Evolutionary conservation across 2,329 filamentous ascomycete species (phyloP), one percentile per base, ranked within the genome.

Genomic region (Penicillium paneum): DNA sequence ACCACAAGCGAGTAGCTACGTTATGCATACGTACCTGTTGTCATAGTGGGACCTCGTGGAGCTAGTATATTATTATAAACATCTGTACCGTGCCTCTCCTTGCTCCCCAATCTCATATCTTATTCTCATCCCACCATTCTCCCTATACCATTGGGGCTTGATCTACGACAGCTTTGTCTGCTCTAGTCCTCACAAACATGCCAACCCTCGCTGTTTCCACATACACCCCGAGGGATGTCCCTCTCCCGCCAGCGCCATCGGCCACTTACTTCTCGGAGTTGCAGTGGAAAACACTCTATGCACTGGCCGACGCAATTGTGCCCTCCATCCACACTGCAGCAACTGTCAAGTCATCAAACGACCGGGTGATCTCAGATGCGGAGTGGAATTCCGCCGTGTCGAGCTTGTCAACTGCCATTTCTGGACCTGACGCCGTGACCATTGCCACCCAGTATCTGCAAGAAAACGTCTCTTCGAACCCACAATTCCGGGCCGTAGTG

Each of bases 251-350:
- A 1, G 69, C 76, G 3, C 65, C 71, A 1, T 74, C 80, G 15
- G 70, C 75, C 12, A 74, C 80, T 45, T 73, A 81, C 45, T 76
- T 85, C 60, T 80, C 77, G 2, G 68, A 78, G 12, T 67, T 74
- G 2, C 84, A 87, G 76, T 86, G 83, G 83, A 75, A 72, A 29
- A 83, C 80, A 0, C 71, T 87, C 3, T 72, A 82, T 43, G 78
- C 83, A 24, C 76, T 87, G 29, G 75, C 79, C 8, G 83, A 86
- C 57, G 77, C 83, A 1, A 71, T 85, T 45, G 73, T 86, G 19
- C 83, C 83, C 1, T 75, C 80, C 2, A 73, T 85, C 54, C 74
- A 72, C 35, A 73, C 76, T 3, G 68, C 71, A 0, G 67, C 68
- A 3, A 67, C 65, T 0, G 68, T 71, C 8, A 70, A 70, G 42